Percentiles rank a stretch among this genome's conserved stretches.
Evolutionary conservation across 192 early-diverging fungal species (phyloP).

Genomic region (Gryganskiella cystojenkinii): DNA sequence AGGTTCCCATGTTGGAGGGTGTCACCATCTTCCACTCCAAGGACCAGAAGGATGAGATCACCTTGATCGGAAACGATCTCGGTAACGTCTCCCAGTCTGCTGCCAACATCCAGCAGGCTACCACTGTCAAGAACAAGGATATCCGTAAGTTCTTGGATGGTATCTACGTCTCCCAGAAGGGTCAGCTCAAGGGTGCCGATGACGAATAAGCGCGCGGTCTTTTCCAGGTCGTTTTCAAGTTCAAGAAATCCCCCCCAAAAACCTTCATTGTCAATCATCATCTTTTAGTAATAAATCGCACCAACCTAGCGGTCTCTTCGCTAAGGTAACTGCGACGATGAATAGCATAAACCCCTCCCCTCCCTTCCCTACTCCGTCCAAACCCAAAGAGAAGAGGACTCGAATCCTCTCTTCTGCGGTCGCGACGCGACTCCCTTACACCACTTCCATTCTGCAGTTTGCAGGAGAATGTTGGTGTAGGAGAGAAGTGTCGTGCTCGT

Average conservation of each 20-base stretch:
- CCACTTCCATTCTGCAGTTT: too few species aligned
- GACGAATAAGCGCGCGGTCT: conserved; percentile 58
- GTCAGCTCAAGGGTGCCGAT: conserved; percentile 64
- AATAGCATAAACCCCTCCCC: not conserved
- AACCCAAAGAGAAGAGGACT: not conserved
- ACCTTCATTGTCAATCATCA: not conserved
- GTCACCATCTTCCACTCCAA: conserved; percentile 83
- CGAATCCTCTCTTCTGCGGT: not conserved
- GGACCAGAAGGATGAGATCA: conserved; percentile 94
- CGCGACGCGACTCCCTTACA: too few species aligned
- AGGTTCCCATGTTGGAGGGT: conserved; percentile 88
- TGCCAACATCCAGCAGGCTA: conserved; percentile 95
- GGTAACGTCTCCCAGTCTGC: conserved; percentile 96
- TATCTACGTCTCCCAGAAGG: conserved; percentile 95
- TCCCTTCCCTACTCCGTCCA: not conserved
- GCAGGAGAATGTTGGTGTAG: too few species aligned
- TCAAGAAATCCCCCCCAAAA: not conserved
- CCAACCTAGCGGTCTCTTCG: conserved; percentile 27
- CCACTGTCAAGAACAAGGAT: conserved; percentile 98
- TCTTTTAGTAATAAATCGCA: conserved; percentile 30
- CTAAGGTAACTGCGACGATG: conserved; percentile 24
- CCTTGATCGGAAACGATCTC: conserved; percentile 93
- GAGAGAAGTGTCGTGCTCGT: too few species aligned
- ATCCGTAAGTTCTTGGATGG: conserved; percentile 99
- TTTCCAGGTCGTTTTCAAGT: not conserved